A percentile compares a stretch with the other conserved stretches of the same genome.
Evolutionary conservation across 2,329 filamentous ascomycete genomes (phyloP).

Genomic region (Rhinocladiella mackenziei): DNA sequence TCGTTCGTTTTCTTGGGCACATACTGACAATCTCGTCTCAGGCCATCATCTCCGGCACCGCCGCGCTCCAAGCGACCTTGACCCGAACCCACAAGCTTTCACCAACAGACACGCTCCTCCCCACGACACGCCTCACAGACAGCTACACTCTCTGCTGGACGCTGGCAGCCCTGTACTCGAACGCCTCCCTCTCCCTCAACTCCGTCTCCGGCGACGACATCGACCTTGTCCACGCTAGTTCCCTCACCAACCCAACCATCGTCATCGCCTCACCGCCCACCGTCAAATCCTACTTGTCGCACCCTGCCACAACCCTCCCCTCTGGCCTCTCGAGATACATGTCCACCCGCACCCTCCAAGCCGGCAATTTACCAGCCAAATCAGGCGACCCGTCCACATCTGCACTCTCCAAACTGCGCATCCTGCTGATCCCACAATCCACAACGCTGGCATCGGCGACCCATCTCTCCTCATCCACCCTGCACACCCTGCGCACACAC

Average conservation of each 20-base stretch:
- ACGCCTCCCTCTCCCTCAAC: constrained; percentile 81
- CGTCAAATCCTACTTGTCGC: constrained; percentile 62
- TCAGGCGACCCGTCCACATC: constrained; percentile 45
- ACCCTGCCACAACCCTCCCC: constrained; percentile 42
- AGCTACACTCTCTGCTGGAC: constrained; percentile 76
- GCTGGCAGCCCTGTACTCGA: constrained; percentile 76
- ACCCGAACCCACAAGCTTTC: constrained; percentile 70
- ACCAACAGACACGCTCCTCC: constrained; percentile 74
- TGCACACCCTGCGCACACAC: constrained; percentile 79
- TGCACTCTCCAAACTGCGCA: constrained; percentile 59
- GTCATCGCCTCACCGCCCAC: constrained; percentile 58
- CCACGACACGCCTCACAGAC: constrained; percentile 74
- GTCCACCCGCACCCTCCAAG: constrained; percentile 49
- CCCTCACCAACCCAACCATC: constrained; percentile 61
- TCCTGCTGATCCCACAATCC: constrained; percentile 75
- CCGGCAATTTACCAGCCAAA: constrained; percentile 59
- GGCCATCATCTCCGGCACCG: constrained; percentile 85
- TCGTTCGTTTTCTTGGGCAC: neutral
- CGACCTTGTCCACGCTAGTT: constrained; percentile 72
- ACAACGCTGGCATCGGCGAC: constrained; percentile 58
- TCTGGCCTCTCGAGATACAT: constrained; percentile 18
- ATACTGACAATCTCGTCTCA: constrained; percentile 30
- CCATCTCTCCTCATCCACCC: constrained; percentile 61
- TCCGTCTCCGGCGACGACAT: constrained; percentile 73
- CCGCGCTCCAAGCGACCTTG: constrained; percentile 70